Evolutionary conservation across 108 stramenopile genomes (phyloP), one percentile per base, ranked within the genome.

Genomic region (Cylindrotheca fusiformis): DNA sequence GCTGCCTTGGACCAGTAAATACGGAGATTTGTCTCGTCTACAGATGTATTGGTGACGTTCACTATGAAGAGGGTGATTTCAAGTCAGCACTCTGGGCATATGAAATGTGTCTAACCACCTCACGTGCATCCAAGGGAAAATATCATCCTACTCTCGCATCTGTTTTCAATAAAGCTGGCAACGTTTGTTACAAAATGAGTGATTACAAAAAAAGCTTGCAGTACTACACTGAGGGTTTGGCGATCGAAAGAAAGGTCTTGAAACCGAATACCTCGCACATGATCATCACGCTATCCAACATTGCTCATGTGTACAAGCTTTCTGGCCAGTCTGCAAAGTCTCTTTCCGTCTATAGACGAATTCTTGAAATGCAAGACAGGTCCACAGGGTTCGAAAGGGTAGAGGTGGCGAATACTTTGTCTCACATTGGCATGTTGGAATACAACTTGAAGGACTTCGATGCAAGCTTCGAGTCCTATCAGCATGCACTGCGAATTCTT

Each of bases 231-330:
- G 57, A 80, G 36, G 86, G 86, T 0, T 66, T 87, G n/a, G 71
- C 76, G 21, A 80, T 87, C 2, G 86, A 87, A 63, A 67, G 80
- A 18, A 54, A 71, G 2, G 77, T 81, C 25, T 60, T 83, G 30
- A 71, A 76, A 23, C n/a, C 20, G 10, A 59, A 55, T 48, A 77
- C 83, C 48, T 78, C 80, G 4, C 76, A 83, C 31, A 77, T 79
- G 51, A 65, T 77, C 23, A 82, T 87, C 4, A 87, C 86, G 2
- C 54, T 83, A 58, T 77, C 80, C n/a, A 87, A 87, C 50, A 83
- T 87, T 74, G 86, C 67, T 1, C 86, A 87, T 51, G 83, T 79
- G n/a, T 63, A 87, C 59, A 81, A 66, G 55, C 50, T 69, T 17
- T 69, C 63, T 18, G 75, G 71, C 2, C 58, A 81, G 4, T 61